These are phyloP conservation scores for Aspergillus sparsus DNA, from an alignment of 495 filamentous ascomycete species.

Conservation along the genomic window DNA sequence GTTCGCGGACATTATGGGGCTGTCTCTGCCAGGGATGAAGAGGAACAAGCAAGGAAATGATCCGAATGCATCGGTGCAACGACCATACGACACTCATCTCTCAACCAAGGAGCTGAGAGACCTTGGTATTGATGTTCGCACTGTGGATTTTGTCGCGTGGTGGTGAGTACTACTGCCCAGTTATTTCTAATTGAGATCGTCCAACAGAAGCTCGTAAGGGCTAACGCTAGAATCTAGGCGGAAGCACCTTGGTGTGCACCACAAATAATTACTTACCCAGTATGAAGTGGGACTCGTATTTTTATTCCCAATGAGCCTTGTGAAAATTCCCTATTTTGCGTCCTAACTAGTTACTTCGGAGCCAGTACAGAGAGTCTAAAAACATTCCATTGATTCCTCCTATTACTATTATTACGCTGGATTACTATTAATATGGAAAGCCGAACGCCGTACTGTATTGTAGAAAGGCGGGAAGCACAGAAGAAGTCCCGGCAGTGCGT, in stretches of 20 bases:
- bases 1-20: constrained; percentile 77
- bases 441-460: background rate
- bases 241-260: constrained; percentile 41
- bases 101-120: constrained; percentile 74
- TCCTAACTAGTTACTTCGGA: too few relatives aligned
- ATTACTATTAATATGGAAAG: background rate
- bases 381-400: background rate
- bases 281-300: background rate
- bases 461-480: background rate
- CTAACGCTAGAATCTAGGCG: constrained; percentile 37
- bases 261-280: constrained; percentile 28
- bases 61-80: constrained; percentile 68
- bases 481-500: too few relatives aligned
- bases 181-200: constrained; percentile 17
- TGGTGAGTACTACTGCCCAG: constrained; percentile 58
- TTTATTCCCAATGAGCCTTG: background rate
- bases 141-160: constrained; percentile 78
- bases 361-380: too few relatives aligned
- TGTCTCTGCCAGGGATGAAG: constrained; percentile 69
- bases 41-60: constrained; percentile 75
- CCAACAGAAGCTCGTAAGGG: constrained; percentile 12
- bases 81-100: constrained; percentile 89
- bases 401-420: background rate
- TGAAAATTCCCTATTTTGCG: too few relatives aligned
- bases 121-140: constrained; percentile 73